A percentile compares a stretch with the other conserved stretches of the same genome.
Evolutionary conservation across 140 eudicot genomes (phyloP).

Genomic region (Oenanthe javanica): DNA sequence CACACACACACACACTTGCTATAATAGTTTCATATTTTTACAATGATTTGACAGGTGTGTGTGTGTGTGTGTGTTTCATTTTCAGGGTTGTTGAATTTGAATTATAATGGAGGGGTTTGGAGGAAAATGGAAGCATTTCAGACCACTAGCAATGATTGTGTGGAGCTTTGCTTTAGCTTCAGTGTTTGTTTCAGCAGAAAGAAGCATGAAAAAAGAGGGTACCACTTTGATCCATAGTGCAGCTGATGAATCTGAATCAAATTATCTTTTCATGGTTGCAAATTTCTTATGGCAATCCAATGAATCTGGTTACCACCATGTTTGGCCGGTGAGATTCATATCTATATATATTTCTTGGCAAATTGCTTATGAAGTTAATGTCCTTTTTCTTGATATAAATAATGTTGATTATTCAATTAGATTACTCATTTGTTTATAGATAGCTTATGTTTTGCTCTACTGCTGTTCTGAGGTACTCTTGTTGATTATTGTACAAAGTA

Average conservation of each 20-base stretch:
- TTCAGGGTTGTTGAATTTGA: background rate
- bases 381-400: background rate
- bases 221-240: background rate
- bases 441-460: background rate
- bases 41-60: background rate
- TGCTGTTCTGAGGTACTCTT: background rate
- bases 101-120: constrained; percentile 40
- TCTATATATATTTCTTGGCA: background rate
- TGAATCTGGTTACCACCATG: constrained; percentile 25
- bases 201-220: constrained; percentile 27
- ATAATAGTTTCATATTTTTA: background rate
- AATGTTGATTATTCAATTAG: background rate
- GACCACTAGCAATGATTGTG: constrained; percentile 25
- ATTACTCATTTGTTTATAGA: background rate
- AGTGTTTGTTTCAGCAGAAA: constrained; percentile 60
- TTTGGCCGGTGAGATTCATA: constrained; percentile 19
- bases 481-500: background rate
- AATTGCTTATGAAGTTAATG: background rate
- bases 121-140: constrained; percentile 27
- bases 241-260: constrained; percentile 20
- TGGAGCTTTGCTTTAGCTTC: constrained; percentile 49
- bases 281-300: constrained; percentile 53
- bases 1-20: background rate
- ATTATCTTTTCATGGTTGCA: constrained; percentile 18
- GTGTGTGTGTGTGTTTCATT: background rate